Percentiles rank a stretch among this genome's conserved stretches.
Conservation (phyloP, 2,329 filamentous ascomycete genomes). For the Scytalidium sp. region DNA sequence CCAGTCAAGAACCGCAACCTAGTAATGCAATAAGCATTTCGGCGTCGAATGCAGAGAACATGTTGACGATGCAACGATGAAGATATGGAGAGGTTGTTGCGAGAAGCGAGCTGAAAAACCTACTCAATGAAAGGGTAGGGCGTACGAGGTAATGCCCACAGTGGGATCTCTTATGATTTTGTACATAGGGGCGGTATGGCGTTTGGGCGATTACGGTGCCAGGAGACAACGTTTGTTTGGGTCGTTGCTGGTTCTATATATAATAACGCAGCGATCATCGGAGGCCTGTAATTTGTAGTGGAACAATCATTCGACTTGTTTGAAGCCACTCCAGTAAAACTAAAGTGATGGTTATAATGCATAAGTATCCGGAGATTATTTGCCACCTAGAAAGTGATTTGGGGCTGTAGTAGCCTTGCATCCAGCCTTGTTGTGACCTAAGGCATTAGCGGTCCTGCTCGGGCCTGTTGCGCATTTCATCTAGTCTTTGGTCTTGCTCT, state of each 20-base stretch:
- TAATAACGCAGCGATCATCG: no score
- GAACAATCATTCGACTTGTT: no score
- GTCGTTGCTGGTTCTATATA: no score
- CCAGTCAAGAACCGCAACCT: neutral
- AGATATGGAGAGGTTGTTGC: neutral
- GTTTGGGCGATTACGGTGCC: neutral
- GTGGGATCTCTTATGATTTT: neutral
- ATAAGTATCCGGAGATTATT: neutral
- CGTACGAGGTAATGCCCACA: neutral
- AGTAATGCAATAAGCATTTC: neutral
- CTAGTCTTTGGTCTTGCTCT: no score
- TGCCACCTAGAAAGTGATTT: neutral
- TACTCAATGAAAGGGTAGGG: neutral
- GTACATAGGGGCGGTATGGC: neutral
- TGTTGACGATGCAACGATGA: slow-evolving; percentile 12
- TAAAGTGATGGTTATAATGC: neutral
- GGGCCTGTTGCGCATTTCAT: no score
- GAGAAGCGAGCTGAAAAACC: neutral
- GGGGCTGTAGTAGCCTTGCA: no score
- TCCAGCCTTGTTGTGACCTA: neutral
- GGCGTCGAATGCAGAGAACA: no score
- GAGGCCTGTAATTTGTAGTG: no score
- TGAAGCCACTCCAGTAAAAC: no score
- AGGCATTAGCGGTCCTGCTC: neutral
- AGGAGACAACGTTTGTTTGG: neutral